A percentile compares a stretch with the other conserved stretches of the same genome.
Conservation (phyloP, 2,329 filamentous ascomycete species). For the Microcera coccophila region DNA sequence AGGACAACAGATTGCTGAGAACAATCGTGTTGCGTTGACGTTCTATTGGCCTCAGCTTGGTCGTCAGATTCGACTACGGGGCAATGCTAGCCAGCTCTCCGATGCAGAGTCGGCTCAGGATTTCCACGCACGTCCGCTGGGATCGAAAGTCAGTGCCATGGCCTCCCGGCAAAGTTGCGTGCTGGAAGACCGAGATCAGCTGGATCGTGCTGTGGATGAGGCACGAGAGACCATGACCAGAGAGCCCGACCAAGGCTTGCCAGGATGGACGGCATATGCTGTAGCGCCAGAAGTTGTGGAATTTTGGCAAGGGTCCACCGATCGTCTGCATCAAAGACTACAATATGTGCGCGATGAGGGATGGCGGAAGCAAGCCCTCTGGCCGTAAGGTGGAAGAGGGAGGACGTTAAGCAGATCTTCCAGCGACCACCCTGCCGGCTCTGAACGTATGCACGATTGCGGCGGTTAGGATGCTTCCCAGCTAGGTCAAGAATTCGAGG, state of each 20-base stretch:
- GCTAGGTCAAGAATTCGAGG: too few species aligned
- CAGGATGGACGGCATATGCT: conserved; percentile 5
- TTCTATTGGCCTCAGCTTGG: conserved; percentile 11
- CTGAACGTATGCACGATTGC: too few species aligned
- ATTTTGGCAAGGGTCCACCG: conserved; percentile 6
- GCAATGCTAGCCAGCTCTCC: neutral
- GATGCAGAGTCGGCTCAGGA: conserved; percentile 5
- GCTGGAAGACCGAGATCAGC: neutral
- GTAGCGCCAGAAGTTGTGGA: conserved; percentile 2
- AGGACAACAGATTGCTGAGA: conserved; percentile 6
- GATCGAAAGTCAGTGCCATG: conserved; percentile 4
- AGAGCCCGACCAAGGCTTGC: neutral
- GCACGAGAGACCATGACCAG: neutral
- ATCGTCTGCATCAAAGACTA: conserved; percentile 5
- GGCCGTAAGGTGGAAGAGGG: conserved; percentile 1
- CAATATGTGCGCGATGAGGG: neutral
- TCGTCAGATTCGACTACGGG: conserved; percentile 8
- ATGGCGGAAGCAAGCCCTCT: conserved; percentile 1
- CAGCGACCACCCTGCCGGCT: too few species aligned
- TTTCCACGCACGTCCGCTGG: conserved; percentile 4
- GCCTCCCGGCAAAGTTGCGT: conserved; percentile 6
- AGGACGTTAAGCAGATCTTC: too few species aligned
- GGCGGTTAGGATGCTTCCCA: too few species aligned
- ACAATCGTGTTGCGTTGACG: conserved; percentile 4
- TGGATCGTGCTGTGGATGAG: neutral